phyloP scores from a whole-genome alignment of 78 protist genomes.

The Chrysochromulina tobinii region DNA sequence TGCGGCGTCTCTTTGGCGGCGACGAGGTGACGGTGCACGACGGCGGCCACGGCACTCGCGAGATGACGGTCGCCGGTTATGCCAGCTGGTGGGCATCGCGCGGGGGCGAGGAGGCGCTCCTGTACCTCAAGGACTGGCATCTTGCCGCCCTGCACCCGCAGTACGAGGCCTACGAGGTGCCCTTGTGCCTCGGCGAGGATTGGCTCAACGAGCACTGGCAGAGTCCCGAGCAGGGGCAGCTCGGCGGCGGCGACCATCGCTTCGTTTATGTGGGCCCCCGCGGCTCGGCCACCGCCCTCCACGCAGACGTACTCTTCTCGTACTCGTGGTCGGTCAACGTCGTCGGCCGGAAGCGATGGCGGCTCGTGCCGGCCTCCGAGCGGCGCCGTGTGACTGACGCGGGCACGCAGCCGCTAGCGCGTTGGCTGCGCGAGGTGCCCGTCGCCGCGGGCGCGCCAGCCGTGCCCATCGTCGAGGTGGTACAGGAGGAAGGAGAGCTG shows the following conservation, averaged over 20 bases:
- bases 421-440: too few relatives aligned
- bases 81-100: not conserved
- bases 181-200: not conserved
- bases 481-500: not conserved
- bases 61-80: not conserved
- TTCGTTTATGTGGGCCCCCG: slow-evolving; percentile 15
- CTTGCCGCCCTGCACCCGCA: not conserved
- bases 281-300: not conserved
- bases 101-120: not conserved
- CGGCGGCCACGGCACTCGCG: not conserved
- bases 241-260: slow-evolving; percentile 17
- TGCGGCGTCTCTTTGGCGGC: not conserved
- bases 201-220: slow-evolving; percentile 27
- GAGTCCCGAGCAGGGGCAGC: not conserved
- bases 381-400: not conserved
- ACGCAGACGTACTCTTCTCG: slow-evolving; percentile 16
- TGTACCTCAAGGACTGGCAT: slow-evolving; percentile 37
- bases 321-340: slow-evolving; percentile 27
- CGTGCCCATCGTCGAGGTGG: not conserved
- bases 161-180: not conserved
- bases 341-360: not conserved
- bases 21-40: not conserved
- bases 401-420: too few relatives aligned
- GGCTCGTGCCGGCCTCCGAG: not conserved
- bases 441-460: too few relatives aligned